phyloP scores from a whole-genome alignment of 306 rosid species.

The Medicago arabica region DNA sequence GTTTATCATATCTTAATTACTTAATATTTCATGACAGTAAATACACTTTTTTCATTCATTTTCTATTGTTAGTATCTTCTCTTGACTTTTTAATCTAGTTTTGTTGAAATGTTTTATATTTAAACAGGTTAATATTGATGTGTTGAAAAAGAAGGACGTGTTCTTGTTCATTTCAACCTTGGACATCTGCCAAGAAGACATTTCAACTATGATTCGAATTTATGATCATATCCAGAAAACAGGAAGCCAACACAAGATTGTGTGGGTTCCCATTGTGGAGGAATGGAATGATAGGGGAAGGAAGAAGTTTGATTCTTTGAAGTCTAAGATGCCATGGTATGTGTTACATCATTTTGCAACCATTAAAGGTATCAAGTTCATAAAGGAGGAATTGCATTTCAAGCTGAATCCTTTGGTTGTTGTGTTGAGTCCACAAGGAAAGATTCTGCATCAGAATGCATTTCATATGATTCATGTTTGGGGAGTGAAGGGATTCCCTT shows the following conservation, averaged over 20 bases:
- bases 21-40: neutral
- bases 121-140: conserved; percentile 46
- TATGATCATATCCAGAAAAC: conserved; percentile 44
- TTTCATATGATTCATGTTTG: conserved; percentile 54
- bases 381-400: conserved; percentile 58
- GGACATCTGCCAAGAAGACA: conserved; percentile 48
- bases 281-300: conserved; percentile 46
- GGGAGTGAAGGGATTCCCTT: conserved; percentile 59
- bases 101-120: neutral
- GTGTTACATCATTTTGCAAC: conserved; percentile 37
- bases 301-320: conserved; percentile 48
- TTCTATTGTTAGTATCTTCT: no score
- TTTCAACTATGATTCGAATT: conserved; percentile 37
- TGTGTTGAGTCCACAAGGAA: conserved; percentile 44
- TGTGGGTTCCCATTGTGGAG: conserved; percentile 62
- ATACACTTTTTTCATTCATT: no score
- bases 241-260: neutral
- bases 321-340: conserved; percentile 58
- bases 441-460: conserved; percentile 52
- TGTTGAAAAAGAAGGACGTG: conserved; percentile 49
- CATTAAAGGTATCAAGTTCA: conserved; percentile 50
- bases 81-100: no score
- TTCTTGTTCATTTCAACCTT: conserved; percentile 53
- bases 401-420: conserved; percentile 52
- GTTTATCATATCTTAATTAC: neutral